Evolutionary conservation across 1,139 yeast genomes (phyloP).

Genomic region (Trichomonascaceae sp.): DNA sequence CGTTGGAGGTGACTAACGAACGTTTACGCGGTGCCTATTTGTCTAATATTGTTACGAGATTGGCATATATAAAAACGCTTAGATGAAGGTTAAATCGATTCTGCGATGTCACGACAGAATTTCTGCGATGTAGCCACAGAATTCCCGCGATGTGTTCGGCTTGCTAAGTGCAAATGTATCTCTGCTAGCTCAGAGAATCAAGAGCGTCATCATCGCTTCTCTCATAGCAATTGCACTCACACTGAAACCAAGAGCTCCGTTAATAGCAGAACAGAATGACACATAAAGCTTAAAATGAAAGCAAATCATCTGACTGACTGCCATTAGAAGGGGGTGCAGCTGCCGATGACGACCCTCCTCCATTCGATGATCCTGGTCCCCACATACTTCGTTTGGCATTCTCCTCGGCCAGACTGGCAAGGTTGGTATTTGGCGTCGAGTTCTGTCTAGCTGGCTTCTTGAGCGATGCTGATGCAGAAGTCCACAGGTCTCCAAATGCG

Average conservation of each 20-base stretch:
- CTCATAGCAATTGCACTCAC: too few species aligned
- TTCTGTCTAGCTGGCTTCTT: slow-evolving; percentile 22
- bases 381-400: slow-evolving; percentile 29
- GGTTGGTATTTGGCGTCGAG: slow-evolving; percentile 14
- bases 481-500: slow-evolving; percentile 78
- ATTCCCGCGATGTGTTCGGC: too few species aligned
- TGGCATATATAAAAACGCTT: not conserved
- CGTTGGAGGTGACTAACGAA: not conserved
- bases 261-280: too few species aligned
- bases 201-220: too few species aligned
- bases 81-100: not conserved
- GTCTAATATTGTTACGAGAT: not conserved
- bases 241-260: too few species aligned
- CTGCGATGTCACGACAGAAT: too few species aligned
- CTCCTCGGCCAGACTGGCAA: slow-evolving; percentile 30
- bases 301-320: slow-evolving; percentile 23
- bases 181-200: too few species aligned
- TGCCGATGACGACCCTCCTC: slow-evolving; percentile 8
- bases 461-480: slow-evolving; percentile 52
- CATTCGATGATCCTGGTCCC: slow-evolving; percentile 24
- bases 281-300: slow-evolving; percentile 23
- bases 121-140: too few species aligned
- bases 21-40: not conserved
- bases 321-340: slow-evolving; percentile 8
- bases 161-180: too few species aligned